Percentiles rank a stretch among this genome's conserved stretches.
Conservation (phyloP, 331 rosid genomes). For the Malus hybrid region DNA sequence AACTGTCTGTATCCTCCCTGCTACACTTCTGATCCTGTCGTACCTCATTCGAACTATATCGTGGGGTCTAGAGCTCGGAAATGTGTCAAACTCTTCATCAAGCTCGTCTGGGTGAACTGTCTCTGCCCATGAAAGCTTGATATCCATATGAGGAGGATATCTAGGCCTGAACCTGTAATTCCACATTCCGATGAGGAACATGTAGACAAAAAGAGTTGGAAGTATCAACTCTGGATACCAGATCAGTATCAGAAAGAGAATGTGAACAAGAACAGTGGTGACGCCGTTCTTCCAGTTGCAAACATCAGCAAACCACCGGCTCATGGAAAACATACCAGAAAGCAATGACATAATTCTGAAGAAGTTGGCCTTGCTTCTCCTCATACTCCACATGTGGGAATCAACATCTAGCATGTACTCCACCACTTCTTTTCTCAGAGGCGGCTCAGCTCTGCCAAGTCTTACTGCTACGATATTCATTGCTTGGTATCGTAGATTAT, state of each 20-base stretch:
- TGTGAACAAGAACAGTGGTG: conserved; percentile 71
- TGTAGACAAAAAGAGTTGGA: conserved; percentile 73
- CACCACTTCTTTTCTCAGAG: conserved; percentile 76
- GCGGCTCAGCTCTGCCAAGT: conserved; percentile 86
- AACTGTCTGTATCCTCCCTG: conserved; percentile 82
- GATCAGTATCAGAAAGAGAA: conserved; percentile 60
- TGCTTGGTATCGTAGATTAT: conserved; percentile 71
- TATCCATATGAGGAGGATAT: conserved; percentile 81
- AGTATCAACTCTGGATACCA: conserved; percentile 82
- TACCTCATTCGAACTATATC: conserved; percentile 77
- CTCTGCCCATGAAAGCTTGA: conserved; percentile 80
- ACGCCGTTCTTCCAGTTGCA: conserved; percentile 76
- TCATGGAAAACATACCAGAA: conserved; percentile 42
- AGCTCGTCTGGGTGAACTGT: conserved; percentile 71
- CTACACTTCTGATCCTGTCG: conserved; percentile 75
- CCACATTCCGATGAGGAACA: conserved; percentile 85
- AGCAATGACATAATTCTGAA: conserved; percentile 71
- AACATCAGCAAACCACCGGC: conserved; percentile 66
- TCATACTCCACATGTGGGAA: conserved; percentile 92
- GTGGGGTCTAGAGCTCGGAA: conserved; percentile 60
- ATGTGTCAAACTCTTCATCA: conserved; percentile 94
- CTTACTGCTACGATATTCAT: conserved; percentile 75
- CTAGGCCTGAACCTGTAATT: conserved; percentile 65
- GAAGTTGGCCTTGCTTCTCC: conserved; percentile 94
- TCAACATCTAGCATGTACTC: conserved; percentile 95